phyloP scores from a whole-genome alignment of 129 eudicot genomes.

The Helichrysum umbraculigerum region DNA sequence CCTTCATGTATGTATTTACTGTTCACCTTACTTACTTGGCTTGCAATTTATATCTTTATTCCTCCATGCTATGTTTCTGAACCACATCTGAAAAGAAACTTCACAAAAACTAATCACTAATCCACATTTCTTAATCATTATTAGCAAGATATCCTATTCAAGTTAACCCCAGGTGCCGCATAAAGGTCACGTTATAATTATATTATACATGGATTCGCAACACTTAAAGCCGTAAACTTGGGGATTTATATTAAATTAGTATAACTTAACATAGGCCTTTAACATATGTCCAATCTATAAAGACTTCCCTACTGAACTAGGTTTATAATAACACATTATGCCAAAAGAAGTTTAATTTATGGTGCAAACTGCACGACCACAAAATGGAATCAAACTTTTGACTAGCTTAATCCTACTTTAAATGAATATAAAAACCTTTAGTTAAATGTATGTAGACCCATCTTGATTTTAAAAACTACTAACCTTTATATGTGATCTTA shows the following conservation, averaged over 20 bases:
- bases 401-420: conserved; percentile 29
- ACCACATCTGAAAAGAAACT: conserved; percentile 38
- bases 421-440: not conserved
- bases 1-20: conserved; percentile 44
- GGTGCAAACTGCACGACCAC: conserved; percentile 32
- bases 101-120: conserved; percentile 19
- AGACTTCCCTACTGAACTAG: conserved; percentile 39
- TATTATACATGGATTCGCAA: conserved; percentile 15
- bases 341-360: conserved; percentile 43
- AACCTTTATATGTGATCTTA: not conserved
- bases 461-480: not conserved
- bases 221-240: conserved; percentile 29
- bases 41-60: conserved; percentile 70
- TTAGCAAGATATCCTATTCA: conserved; percentile 24
- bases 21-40: conserved; percentile 49
- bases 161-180: conserved; percentile 13
- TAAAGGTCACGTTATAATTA: conserved; percentile 10
- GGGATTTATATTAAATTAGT: conserved; percentile 5
- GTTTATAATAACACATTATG: conserved; percentile 20
- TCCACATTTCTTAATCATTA: conserved; percentile 15
- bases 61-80: conserved; percentile 34
- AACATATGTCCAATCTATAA: conserved; percentile 35
- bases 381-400: conserved; percentile 51
- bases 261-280: not conserved
- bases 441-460: not conserved